Base-by-base conservation (phyloP, 2,329 filamentous ascomycete genomes). In the Alternaria triticimaculans region DNA sequence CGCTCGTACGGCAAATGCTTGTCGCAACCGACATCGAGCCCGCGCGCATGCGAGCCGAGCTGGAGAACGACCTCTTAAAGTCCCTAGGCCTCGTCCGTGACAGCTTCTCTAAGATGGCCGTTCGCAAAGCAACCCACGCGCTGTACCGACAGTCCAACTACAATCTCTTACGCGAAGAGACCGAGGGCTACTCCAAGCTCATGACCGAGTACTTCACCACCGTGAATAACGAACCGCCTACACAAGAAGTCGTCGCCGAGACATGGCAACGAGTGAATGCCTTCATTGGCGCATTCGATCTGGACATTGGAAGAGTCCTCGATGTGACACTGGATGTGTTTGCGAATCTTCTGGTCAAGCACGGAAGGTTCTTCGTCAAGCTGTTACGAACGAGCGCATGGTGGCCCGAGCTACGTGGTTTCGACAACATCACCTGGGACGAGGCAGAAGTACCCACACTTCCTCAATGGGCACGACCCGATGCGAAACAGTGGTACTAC, bases 141-240 rank as follows among this genome's bases (percentile, higher is more conserved):
- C 87, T 99, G 1, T 99, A 99, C 79, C 91, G 94, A 64, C 96
- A 98, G 80, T 93, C 95, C 14, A 98, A 97, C 80, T 98, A 97
- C 84, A 99, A 99, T 74, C 84, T 99, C 8, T 84, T 99, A 20
- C 90, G 96, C 48, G 96, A 99, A 82, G 96, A 99, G 80, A 93
- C 93, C 0, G 96, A 99, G 81, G 96, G 96, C 44, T 99, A 97
- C 77, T 94, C 96, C 0, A 99, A 99, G 80, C 88, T 99, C 50
- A 89, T 97, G 64, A 97, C 95, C 0, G 96, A 99, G 79, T 89
- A 98, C 30, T 99, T 97, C 80, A 95, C 93, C 8, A 96, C 92
- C 1, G 93, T 92, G 73, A 90, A 90, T 71, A 89, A 87, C 65
- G 89, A 91, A 58, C 89, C 89, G 21, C 90, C 91, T n/a, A 89